Evolutionary conservation across 495 filamentous ascomycete genomes (phyloP), one percentile per base, ranked within the genome.

Genomic region (Pseudoneurospora amorphoporcata): DNA sequence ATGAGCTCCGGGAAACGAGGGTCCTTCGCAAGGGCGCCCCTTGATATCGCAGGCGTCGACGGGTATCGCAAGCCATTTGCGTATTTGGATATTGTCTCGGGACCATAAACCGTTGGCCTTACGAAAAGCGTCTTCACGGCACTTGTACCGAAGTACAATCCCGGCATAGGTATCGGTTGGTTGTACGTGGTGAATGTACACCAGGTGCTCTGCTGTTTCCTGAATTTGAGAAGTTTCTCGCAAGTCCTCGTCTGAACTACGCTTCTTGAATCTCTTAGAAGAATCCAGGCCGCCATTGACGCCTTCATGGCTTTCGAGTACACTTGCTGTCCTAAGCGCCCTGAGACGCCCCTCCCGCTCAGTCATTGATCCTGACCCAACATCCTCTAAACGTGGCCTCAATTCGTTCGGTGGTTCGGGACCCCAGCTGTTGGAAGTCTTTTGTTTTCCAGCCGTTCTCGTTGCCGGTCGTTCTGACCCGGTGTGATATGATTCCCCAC

Each of bases 21-120:
- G 83, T 1, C 80, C 79, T 35, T 86, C 80, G 75, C 86, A 87
- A 7, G 85, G 86, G 23, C 90, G 87, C 12, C 95, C 95, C 76
- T 94, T 94, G 42, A 94, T 87, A 32, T 89, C 89, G 79, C 95
- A 98, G 10, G 92, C 91, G 77, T 97, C 95, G 14, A 98, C 94
- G 3, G 95, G 95, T 38, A 99, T 81, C 9, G 97, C 84, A 17
- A 99, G 86, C 23, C 87, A 89, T 75, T 93, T 92, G 47, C 94
- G 89, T 70, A 88, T 87, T 78, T 97, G 94, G 42, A 97, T 91
- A 71, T 87, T 91, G 78, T 98, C 96, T 72, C 92, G 92, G 8
- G 93, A 92, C 95, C 95, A 98, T 75, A 99, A 87, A 19, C 95
- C 89, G 77, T 99, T 99, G 37, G 93, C 92, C 78, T 93, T 94